A percentile compares a stretch with the other conserved stretches of the same genome.
phyloP scores from a whole-genome alignment of 2,329 filamentous ascomycete species.

The Penicillium freii region DNA sequence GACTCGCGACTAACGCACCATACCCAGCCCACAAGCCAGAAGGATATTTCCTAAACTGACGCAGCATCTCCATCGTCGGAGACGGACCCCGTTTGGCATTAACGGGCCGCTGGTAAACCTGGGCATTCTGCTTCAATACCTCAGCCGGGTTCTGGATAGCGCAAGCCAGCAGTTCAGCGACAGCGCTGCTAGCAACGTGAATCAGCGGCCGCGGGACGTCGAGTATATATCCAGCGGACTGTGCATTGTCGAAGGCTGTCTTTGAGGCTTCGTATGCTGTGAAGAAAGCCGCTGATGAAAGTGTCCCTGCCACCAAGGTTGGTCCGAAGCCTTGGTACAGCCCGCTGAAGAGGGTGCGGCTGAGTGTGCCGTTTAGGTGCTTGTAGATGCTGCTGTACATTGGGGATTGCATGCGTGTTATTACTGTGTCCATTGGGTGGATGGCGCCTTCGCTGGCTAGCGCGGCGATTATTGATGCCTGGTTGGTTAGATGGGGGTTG shows the following conservation, averaged over 20 bases:
- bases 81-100: neutral
- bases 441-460: slow-evolving; percentile 11
- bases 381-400: slow-evolving; percentile 8
- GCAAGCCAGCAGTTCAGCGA: slow-evolving; percentile 6
- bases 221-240: slow-evolving; percentile 2
- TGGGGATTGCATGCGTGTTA: slow-evolving; percentile 13
- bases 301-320: slow-evolving; percentile 3
- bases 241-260: slow-evolving; percentile 2
- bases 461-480: slow-evolving; percentile 11
- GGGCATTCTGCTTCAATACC: slow-evolving; percentile 14
- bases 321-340: slow-evolving; percentile 15
- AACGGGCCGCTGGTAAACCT: neutral
- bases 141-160: slow-evolving; percentile 12
- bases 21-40: slow-evolving; percentile 9
- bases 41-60: slow-evolving; percentile 1
- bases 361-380: slow-evolving; percentile 5
- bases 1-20: slow-evolving; percentile 5
- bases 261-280: slow-evolving; percentile 13
- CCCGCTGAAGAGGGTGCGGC: slow-evolving; percentile 5
- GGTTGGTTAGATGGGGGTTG: neutral
- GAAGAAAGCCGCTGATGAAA: slow-evolving; percentile 5
- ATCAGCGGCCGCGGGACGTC: slow-evolving; percentile 1
- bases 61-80: slow-evolving; percentile 2
- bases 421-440: slow-evolving; percentile 14
- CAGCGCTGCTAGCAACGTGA: slow-evolving; percentile 7